A percentile compares a stretch with the other conserved stretches of the same genome.
Conservation (phyloP, 345 rosid species). For the Lumnitzera racemosa region DNA sequence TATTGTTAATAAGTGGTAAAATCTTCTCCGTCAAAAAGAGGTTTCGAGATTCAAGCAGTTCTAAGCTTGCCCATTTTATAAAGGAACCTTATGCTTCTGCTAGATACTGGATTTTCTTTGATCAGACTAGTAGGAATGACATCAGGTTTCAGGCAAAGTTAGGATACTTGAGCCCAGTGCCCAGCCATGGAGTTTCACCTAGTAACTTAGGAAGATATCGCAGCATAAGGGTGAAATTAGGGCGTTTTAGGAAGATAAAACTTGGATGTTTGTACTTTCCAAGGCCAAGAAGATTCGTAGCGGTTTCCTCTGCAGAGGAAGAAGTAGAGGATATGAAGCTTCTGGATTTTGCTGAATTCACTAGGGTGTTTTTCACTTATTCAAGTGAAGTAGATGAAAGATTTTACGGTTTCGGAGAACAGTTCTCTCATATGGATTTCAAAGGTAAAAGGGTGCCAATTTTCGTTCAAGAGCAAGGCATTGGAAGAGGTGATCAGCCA, state of each 20-base stretch:
- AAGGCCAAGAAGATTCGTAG: conserved; percentile 28
- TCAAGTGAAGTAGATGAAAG: conserved; percentile 51
- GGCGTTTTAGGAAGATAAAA: conserved; percentile 24
- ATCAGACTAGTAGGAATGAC: conserved; percentile 38
- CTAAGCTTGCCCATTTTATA: conserved; percentile 5
- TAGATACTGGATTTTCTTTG: conserved; percentile 45
- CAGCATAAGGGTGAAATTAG: conserved; percentile 22
- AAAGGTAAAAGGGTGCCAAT: conserved; percentile 69
- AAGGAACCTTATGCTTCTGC: conserved; percentile 19
- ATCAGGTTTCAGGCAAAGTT: conserved; percentile 41
- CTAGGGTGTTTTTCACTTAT: conserved; percentile 46
- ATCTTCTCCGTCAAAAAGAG: conserved; percentile 28
- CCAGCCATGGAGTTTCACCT: conserved; percentile 11
- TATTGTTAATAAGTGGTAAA: conserved; percentile 39
- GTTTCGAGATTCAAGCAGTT: conserved; percentile 9
- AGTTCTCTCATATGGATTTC: conserved; percentile 64
- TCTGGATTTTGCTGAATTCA: conserved; percentile 26
- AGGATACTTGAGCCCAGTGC: conserved; percentile 26
- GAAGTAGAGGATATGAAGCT: conserved; percentile 24
- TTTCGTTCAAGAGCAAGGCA: conserved; percentile 75
- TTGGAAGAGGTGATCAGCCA: conserved; percentile 81
- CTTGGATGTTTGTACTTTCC: conserved; percentile 26
- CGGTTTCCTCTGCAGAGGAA: conserved; percentile 28
- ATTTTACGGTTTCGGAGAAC: conserved; percentile 68
- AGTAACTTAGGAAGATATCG: conserved; percentile 12